Base-by-base conservation (phyloP, 176 grass and related monocot species). In the Alloteropsis semialata region DNA sequence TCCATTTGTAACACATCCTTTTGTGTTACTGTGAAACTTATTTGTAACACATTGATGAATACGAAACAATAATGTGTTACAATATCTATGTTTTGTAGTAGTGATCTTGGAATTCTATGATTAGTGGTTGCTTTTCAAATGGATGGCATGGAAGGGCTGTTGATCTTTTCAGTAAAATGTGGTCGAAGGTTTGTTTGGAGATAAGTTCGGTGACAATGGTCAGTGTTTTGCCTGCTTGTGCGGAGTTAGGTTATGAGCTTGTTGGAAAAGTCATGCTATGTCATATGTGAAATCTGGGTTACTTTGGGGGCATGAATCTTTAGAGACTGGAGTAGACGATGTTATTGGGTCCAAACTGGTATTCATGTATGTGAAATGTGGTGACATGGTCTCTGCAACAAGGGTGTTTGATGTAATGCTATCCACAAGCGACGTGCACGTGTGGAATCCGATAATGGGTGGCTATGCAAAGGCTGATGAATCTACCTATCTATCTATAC, bases 101-200 rank as follows among this genome's bases (percentile, higher is more conserved):
- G n/a, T n/a, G n/a, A n/a, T 94, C 92, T 76, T 98, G 86, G 90
- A 98, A 98, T 57, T 91, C 95, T 48, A 64, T 90, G 24, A 94
- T 97, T 68, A 84, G 83, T 65, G 90, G 92, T 18, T 92, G 86
- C 76, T 80, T 90, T 25, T 94, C 88, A 13, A 98, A 94, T 78
- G 74, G 78, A 65, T 85, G 86, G 81, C 74, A 87, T 65, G 85
- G 3, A 25, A 91, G 16, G 49, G 88, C 86, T 38, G 46, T 91
- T 48, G 69, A 82, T 37, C 45, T 89, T 67, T 89, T 98, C 5
- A 67, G 60, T 7, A 65, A 79, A 29, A 92, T 95, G 92, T 89
- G 87, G 82, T 83, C 63, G 43, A 60, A 48, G 88, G 90, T 34
- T n/a, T n/a, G n/a, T n/a, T 0, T 79, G 9, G 73, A 84, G 65